Conservation (phyloP, 371 early-diverging fungal species). For the Mortierella sp. region DNA sequence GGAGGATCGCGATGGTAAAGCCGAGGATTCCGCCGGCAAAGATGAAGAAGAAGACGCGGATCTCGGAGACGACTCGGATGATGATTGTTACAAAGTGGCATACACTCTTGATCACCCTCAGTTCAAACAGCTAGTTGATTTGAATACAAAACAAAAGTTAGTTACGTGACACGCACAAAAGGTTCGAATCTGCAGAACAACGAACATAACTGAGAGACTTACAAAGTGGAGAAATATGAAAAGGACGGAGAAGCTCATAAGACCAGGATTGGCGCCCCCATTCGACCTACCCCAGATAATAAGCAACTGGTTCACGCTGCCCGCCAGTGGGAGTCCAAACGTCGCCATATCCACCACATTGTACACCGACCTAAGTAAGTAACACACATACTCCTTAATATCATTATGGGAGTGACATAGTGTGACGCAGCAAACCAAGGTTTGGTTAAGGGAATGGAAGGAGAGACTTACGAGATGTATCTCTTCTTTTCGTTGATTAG, state of each 20-base stretch:
- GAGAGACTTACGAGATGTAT: conserved; percentile 23
- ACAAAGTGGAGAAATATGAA: conserved; percentile 36
- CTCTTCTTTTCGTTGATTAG: not conserved
- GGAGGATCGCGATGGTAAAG: conserved; percentile 25
- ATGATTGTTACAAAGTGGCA: conserved; percentile 35
- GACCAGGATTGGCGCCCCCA: not conserved
- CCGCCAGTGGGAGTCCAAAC: conserved; percentile 26
- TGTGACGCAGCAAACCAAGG: not conserved
- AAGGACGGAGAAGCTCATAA: conserved; percentile 27
- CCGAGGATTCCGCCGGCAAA: conserved; percentile 26
- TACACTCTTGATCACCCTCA: conserved; percentile 22
- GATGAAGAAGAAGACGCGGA: conserved; percentile 35
- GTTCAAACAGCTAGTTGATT: conserved; percentile 20
- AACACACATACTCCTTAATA: not conserved
- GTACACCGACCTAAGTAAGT: conserved; percentile 16
- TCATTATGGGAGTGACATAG: no score
- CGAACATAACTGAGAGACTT: not conserved
- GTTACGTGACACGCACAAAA: not conserved
- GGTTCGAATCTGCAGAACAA: not conserved
- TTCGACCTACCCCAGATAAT: not conserved
- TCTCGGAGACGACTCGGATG: conserved; percentile 16
- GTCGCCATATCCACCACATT: conserved; percentile 24
- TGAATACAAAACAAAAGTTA: not conserved
- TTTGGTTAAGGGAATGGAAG: not conserved
- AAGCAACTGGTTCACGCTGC: conserved; percentile 26